A percentile compares a stretch with the other conserved stretches of the same genome.
phyloP scores from a whole-genome alignment of 805 yeast genomes.

The Priceomyces fermenticarens region DNA sequence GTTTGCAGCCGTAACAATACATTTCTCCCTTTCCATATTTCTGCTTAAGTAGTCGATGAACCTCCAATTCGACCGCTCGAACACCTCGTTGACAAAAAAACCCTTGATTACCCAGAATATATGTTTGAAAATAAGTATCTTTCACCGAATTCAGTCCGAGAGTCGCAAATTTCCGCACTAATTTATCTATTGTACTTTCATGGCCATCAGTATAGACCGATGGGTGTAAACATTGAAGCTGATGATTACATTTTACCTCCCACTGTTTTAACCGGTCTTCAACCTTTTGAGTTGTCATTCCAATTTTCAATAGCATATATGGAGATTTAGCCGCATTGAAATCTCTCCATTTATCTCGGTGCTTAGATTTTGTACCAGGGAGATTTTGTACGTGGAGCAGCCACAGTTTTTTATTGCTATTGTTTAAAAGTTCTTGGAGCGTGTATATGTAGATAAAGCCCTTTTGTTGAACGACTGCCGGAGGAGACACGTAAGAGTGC shows the following conservation, averaged over 20 bases:
- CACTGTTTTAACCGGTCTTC: constrained; percentile 45
- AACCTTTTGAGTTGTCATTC: constrained; percentile 50
- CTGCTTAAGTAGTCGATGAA: constrained; percentile 37
- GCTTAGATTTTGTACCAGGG: constrained; percentile 14
- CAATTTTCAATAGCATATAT: constrained; percentile 48
- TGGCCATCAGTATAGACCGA: neutral
- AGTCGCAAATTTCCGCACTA: constrained; percentile 7
- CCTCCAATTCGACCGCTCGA: constrained; percentile 34
- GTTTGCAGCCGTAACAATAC: constrained; percentile 45
- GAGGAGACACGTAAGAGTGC: neutral
- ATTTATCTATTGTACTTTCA: neutral
- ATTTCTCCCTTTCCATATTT: constrained; percentile 48
- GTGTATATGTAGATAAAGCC: constrained; percentile 50
- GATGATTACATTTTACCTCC: constrained; percentile 50
- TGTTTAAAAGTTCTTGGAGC: constrained; percentile 32
- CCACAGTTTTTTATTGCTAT: constrained; percentile 26
- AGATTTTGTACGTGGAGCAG: constrained; percentile 32
- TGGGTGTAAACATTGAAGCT: constrained; percentile 39
- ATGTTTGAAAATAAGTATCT: constrained; percentile 12
- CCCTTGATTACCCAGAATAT: constrained; percentile 25
- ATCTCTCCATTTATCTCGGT: constrained; percentile 24
- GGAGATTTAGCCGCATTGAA: constrained; percentile 35
- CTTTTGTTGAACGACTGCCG: constrained; percentile 2
- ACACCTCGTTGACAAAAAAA: constrained; percentile 31
- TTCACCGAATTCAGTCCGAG: neutral